Percentiles rank a stretch among this genome's conserved stretches.
phyloP scores from a whole-genome alignment of 106 monocot genomes.

The Vanilla planifolia region DNA sequence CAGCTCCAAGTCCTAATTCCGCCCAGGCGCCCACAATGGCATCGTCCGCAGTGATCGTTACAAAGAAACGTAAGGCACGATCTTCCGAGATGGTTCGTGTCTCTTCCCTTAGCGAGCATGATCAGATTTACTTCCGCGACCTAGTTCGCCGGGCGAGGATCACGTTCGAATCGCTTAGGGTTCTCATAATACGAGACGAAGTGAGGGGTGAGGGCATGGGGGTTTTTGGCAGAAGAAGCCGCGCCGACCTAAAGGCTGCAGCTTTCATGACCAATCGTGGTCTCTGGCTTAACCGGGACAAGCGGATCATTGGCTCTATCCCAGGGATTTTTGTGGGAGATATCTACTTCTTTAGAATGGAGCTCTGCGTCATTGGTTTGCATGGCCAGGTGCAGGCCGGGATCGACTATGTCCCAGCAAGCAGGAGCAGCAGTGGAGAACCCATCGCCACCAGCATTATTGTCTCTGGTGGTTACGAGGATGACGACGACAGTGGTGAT shows the following conservation, averaged over 20 bases:
- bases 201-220: constrained; percentile 15
- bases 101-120: constrained; percentile 32
- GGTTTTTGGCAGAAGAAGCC: constrained; percentile 17
- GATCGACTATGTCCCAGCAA: constrained; percentile 49
- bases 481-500: constrained; percentile 59
- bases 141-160: constrained; percentile 53
- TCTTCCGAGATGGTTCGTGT: constrained; percentile 78
- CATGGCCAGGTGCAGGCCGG: constrained; percentile 97
- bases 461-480: constrained; percentile 76
- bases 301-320: constrained; percentile 78
- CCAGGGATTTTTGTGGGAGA: constrained; percentile 84
- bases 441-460: constrained; percentile 71
- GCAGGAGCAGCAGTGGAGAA: constrained; percentile 33
- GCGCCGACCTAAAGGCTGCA: constrained; percentile 57
- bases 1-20: background rate
- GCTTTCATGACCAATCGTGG: constrained; percentile 54
- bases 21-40: background rate
- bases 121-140: constrained; percentile 59
- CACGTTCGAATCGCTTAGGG: constrained; percentile 65
- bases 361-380: constrained; percentile 82
- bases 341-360: constrained; percentile 83
- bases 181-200: constrained; percentile 40
- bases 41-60: constrained; percentile 11
- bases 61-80: constrained; percentile 45
- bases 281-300: constrained; percentile 80